Evolutionary conservation across 495 filamentous ascomycete species (phyloP), one percentile per base, ranked within the genome.

Genomic region (Penicillium macrosclerotiorum): DNA sequence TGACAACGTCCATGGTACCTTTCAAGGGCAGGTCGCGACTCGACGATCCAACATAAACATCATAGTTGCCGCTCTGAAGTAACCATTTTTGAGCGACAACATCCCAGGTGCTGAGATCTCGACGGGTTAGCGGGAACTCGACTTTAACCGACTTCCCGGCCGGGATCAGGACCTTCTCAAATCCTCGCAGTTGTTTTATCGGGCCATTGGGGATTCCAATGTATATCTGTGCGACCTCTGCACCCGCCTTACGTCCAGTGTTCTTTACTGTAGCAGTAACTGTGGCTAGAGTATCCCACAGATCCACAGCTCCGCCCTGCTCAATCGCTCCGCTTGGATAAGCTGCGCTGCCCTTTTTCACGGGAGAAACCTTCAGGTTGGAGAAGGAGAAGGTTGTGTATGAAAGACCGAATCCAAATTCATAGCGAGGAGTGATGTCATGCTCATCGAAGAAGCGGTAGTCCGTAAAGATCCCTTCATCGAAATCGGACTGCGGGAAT

Each of bases 91-190:
- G 83, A 30, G 66, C 69, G 6, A 59, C 69, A 0, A 75, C 71
- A 64, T 85, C 76, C 84, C 84, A 89, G n/a, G 76, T 76, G 49
- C 80, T 84, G 45, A 88, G 45, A 54, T 87, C 85, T 35, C 79
- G 71, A 51, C 83, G 73, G 37, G 74, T 82, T 33, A 89, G 51
- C 30, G 69, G 58, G 54, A 88, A 79, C n/a, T 55, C 51, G 1
- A 86, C 72, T 25, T 57, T 62, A 26, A 60, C 53, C 32, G 67
- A 73, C 41, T 61, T 51, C 0, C 73, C 73, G 0, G 69, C 60
- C 12, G 65, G 51, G 5, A 83, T 37, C 3, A 14, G 36, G 4
- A 76, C 66, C 60, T 87, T 87, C 30, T 74, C 75, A 54, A 88
- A 89, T 11, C 84, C 85, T 8, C 85, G 64, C n/a, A 89, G 62